Evolutionary conservation across 208 protist species (phyloP), one percentile per base, ranked within the genome.

Genomic region (Wallacemonas sp.): DNA sequence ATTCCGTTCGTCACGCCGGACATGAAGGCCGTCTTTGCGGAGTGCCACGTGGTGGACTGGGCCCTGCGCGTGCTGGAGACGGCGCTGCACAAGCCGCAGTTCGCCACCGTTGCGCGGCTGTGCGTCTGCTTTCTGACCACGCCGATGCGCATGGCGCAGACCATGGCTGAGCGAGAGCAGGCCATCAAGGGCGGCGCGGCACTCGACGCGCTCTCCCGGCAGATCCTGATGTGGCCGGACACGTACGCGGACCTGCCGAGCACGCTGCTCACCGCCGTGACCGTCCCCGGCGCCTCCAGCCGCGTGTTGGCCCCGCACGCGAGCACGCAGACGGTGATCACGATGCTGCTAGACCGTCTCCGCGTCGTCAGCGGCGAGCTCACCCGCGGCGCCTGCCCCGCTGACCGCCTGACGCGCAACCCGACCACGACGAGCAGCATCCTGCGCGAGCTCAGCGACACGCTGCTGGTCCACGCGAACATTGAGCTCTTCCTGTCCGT

Each of bases 401-500:
- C 59, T 11, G 29, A 57, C 38, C 59, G 38, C 7, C 59, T 48
- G 3, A 22, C 25, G 20, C 57, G 48, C 46, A 67, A 67, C 62
- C n/a, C 74, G n/a, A 72, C 70, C 57, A 66, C 73, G 11, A 73
- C 76, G 18, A 78, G 73, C 36, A 84, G 77, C 65, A 88, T 94
- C 26, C 74, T 96, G 65, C 87, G 87, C 32, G 91, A 94, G 70
- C 76, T 97, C 28, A 97, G 91, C 36, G 88, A 94, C 66, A 72
- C 49, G 23, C 72, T 97, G 28, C 44, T 86, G 11, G 62, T 87
- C 26, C 67, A 73, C 26, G 79, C 87, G 45, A 97, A 97, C 65
- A 44, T 79, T 55, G 65, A 68, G 14, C 66, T 91, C 8, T 94
- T 97, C 64, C 62, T 80, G 36, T 61, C 69, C 16, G 76, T 77